Base-by-base conservation (phyloP, 345 rosid species). In the Eucalyptus marginata region DNA sequence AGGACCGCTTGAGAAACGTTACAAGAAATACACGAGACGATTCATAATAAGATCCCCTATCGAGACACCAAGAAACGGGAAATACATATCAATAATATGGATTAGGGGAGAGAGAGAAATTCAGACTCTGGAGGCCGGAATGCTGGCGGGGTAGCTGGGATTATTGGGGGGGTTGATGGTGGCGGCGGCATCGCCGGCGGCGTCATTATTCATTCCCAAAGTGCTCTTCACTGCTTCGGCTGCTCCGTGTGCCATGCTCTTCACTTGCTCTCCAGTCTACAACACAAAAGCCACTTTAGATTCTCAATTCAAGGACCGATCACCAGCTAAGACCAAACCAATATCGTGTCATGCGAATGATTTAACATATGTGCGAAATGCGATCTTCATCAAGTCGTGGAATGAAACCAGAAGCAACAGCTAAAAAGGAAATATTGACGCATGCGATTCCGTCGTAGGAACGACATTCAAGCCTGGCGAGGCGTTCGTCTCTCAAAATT, bases 241-340 rank as follows among this genome's bases (percentile, higher is more conserved):
- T 51, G 87, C 87, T 52, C 87, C 87, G 5, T 86, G 87, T 24
- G 87, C 87, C 62, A 86, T 86, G 87, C 20, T 49, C 66, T 86
- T 86, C 46, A 86, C 90, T 89, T 92, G 89, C 92, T 91, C 93
- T 68, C 94, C 94, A 51, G 93, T 92, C 94, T 94, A 86, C 47
- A 87, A 49, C 43, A 2, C 84, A 44, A 88, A 62, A 22, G 10
- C 83, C 46, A 52, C 4, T 1, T 43, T 56, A 9, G 52, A 36
- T 33, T 43, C 36, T 80, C 29, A 43, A 76, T 76, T 76, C 47
- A 76, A 68, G 44, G 40, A 15, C 80, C 44, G 7, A 76, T 76
- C 83, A 10, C 83, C 83, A 10, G 24, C 83, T 76, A 31, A 83
- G 17, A 36, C 83, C 46, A 88, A 43, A 40, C 47, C 43, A 40